Evolutionary conservation across 768 basidiomycete species (phyloP), one percentile per base, ranked within the genome.

Genomic region (Leccinum subtestaceum): DNA sequence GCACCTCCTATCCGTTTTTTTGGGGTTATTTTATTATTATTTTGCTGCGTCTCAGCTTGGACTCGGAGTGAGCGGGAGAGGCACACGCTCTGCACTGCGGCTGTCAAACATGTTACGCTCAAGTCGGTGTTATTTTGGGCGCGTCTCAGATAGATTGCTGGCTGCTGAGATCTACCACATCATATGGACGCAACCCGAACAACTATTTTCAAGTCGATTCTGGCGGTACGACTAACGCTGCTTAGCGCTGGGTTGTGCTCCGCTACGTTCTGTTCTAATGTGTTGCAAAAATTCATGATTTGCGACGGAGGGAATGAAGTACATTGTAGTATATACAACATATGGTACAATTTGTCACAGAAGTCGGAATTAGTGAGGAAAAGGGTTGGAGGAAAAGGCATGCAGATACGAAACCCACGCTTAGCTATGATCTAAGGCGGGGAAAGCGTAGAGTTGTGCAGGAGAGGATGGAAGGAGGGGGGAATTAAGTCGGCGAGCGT

Each of bases 121-220:
- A 21, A 49, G 21, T 59, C 12, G 15, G 17, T 17, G 38, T 40
- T 9, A n/a, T 40, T 31, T 27, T 32, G 17, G 27, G 17, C 12
- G 31, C 21, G 57, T 59, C 58, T 59, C 59, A 50, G 47, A 59
- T 50, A 48, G 10, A 49, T 46, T 46, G 45, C 17, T 36, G 36
- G 13, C 15, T 15, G 36, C 36, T 36, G 36, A 36, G 6, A 36
- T 36, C 36, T 15, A 36, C 6, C 40, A 1, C 40, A 43, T 43
- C 40, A 49, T 27, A 9, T 49, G 48, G 8, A 49, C 25, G 27
- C 32, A 34, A 13, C 12, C 32, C 32, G 11, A 12, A 32, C 31
- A 32, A 32, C 31, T 17, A n/a, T 40, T 8, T 40, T n/a, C 38
- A 17, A n/a, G 38, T n/a, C 38, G 8, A 40, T n/a, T 9, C 38